Percentiles rank a stretch among this genome's conserved stretches.
Evolutionary conservation across 192 early-diverging fungal species (phyloP).

Genomic region (Coemansia sp.): DNA sequence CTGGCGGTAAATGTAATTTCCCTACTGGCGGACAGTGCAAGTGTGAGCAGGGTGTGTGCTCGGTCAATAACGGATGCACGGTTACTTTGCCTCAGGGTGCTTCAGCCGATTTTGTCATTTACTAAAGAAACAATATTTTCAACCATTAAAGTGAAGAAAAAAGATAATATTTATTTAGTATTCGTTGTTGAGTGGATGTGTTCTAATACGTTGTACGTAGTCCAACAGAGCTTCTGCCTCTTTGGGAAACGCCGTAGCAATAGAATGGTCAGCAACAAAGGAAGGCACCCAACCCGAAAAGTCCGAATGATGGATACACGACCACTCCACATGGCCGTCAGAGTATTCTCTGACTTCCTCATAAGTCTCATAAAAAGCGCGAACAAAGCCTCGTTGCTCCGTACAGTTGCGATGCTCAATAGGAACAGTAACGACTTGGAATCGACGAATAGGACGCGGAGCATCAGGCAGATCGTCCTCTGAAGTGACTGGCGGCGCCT

Average conservation of each 20-base stretch:
- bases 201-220: conserved; percentile 18
- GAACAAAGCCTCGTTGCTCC: conserved; percentile 34
- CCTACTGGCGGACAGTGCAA: conserved; percentile 50
- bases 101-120: conserved; percentile 40
- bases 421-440: conserved; percentile 42
- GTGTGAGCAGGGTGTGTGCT: conserved; percentile 51
- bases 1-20: conserved; percentile 45
- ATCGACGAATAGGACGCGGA: conserved; percentile 20
- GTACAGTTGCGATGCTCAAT: conserved; percentile 32
- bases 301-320: conserved; percentile 51
- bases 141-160: too few species aligned
- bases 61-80: conserved; percentile 54
- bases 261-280: conserved; percentile 43
- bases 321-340: conserved; percentile 42
- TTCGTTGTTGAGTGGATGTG: background rate
- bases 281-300: conserved; percentile 49
- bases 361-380: conserved; percentile 48
- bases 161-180: conserved; percentile 2
- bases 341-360: conserved; percentile 46
- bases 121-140: conserved; percentile 7
- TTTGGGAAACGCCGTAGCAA: conserved; percentile 41
- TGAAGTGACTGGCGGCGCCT: background rate
- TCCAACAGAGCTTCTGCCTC: conserved; percentile 40
- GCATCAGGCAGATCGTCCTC: background rate
- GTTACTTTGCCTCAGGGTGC: conserved; percentile 33